Evolutionary conservation across 805 yeast species (phyloP).

Genomic region (Gaillardinia entomophila): DNA sequence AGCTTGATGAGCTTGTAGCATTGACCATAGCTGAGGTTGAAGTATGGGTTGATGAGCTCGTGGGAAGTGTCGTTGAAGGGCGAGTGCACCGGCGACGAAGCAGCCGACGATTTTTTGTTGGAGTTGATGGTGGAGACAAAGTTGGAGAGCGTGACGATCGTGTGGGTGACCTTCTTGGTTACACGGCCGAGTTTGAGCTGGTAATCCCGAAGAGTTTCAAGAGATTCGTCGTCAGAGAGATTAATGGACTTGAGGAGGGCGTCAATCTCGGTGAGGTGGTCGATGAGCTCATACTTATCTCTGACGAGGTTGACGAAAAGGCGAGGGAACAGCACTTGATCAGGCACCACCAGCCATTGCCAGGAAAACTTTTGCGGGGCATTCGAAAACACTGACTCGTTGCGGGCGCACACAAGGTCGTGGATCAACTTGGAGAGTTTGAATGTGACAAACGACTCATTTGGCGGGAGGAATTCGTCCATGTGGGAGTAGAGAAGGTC

Average conservation of each 20-base stretch:
- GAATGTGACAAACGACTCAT: conserved; percentile 8
- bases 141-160: conserved; percentile 25
- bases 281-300: conserved; percentile 31
- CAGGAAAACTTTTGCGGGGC: not conserved
- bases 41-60: conserved; percentile 19
- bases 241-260: conserved; percentile 2
- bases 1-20: conserved; percentile 29
- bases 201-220: conserved; percentile 27
- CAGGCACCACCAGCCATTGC: too few species aligned
- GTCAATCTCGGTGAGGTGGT: conserved; percentile 31
- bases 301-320: conserved; percentile 21
- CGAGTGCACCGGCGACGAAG: not conserved
- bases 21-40: conserved; percentile 29
- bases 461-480: not conserved
- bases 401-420: conserved; percentile 8
- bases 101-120: conserved; percentile 1
- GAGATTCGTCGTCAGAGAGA: conserved; percentile 13
- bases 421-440: conserved; percentile 15
- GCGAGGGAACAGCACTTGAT: too few species aligned
- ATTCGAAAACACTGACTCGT: conserved; percentile 1
- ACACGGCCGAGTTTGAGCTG: conserved; percentile 35
- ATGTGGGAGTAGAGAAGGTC: not conserved
- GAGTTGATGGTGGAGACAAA: conserved; percentile 16
- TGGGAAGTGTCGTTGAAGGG: not conserved
- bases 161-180: conserved; percentile 25